Evolutionary conservation across 495 filamentous ascomycete genomes (phyloP).

Genomic region (Penicillium waksmanii): DNA sequence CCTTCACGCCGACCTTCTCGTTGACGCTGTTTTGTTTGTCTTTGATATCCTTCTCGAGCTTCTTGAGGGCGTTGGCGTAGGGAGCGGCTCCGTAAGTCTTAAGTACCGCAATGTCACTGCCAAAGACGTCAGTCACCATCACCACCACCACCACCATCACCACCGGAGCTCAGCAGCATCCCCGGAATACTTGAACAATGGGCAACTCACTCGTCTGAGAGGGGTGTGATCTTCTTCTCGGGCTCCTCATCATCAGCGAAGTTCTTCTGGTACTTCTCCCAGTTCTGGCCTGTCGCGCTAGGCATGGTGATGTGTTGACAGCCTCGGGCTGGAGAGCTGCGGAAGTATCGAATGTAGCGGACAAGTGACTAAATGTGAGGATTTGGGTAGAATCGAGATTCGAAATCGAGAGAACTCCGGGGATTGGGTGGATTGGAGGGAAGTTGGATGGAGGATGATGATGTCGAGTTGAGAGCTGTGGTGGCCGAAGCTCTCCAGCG

Average conservation of each 20-base stretch:
- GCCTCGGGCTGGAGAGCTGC: conserved; percentile 30
- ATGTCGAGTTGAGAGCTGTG: conserved; percentile 34
- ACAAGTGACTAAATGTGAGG: not conserved
- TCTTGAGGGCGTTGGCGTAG: conserved; percentile 89
- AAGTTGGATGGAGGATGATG: conserved; percentile 21
- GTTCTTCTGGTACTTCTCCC: conserved; percentile 98
- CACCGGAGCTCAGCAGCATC: conserved; percentile 12
- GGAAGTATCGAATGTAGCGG: not conserved
- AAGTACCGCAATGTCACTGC: conserved; percentile 96
- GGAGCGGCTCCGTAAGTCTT: conserved; percentile 99
- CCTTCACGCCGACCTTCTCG: conserved; percentile 91
- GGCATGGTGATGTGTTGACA: conserved; percentile 63
- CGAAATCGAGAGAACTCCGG: conserved; percentile 6
- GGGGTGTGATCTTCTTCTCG: conserved; percentile 98
- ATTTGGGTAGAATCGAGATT: conserved; percentile 5
- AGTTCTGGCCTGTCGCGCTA: conserved; percentile 88
- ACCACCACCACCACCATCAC: conserved; percentile 15
- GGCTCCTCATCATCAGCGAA: conserved; percentile 95
- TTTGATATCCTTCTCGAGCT: conserved; percentile 97
- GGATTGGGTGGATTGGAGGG: conserved; percentile 22
- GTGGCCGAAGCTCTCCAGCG: conserved; percentile 11
- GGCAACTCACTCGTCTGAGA: conserved; percentile 84
- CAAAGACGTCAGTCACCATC: conserved; percentile 31
- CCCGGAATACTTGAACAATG: not conserved
- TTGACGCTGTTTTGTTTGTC: conserved; percentile 95